Evolutionary conservation across 2,329 filamentous ascomycete genomes (phyloP).

Genomic region (Curvularia sp.): DNA sequence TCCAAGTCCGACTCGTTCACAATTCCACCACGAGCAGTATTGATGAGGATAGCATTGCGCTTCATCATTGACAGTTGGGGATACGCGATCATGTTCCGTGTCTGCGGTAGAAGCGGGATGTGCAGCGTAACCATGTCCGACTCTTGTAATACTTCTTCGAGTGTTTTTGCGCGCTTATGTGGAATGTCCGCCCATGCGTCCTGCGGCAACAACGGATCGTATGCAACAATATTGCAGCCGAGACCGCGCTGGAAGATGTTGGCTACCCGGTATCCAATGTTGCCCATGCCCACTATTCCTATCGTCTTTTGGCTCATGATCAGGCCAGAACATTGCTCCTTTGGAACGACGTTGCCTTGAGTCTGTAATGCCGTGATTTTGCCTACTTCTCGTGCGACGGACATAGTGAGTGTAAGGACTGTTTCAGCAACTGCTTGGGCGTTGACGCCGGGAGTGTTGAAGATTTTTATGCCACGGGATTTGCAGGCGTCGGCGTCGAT

Average conservation of each 20-base stretch:
- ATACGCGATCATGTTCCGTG: slow-evolving; percentile 39
- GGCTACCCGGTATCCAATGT: slow-evolving; percentile 30
- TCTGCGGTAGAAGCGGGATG: slow-evolving; percentile 30
- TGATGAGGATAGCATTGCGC: slow-evolving; percentile 53
- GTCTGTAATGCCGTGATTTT: slow-evolving; percentile 39
- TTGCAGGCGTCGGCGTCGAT: slow-evolving; percentile 51
- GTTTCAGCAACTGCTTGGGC: slow-evolving; percentile 54
- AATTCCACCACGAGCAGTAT: slow-evolving; percentile 57
- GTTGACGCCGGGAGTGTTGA: slow-evolving; percentile 59
- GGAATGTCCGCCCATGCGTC: slow-evolving; percentile 47
- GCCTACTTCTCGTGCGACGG: slow-evolving; percentile 35
- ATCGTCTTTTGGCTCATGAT: slow-evolving; percentile 53
- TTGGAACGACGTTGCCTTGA: slow-evolving; percentile 46
- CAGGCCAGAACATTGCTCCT: slow-evolving; percentile 54
- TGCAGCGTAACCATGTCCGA: slow-evolving; percentile 34
- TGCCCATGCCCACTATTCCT: slow-evolving; percentile 58
- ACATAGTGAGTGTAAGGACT: slow-evolving; percentile 47
- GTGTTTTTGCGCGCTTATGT: slow-evolving; percentile 27
- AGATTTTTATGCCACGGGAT: slow-evolving; percentile 51
- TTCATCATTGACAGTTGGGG: slow-evolving; percentile 53
- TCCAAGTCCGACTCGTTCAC: slow-evolving; percentile 58
- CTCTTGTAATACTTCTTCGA: slow-evolving; percentile 21
- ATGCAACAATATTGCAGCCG: slow-evolving; percentile 52
- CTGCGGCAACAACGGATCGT: slow-evolving; percentile 51
- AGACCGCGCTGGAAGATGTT: slow-evolving; percentile 40